Base-by-base conservation (phyloP, 257 asterid genomes). In the Orobanche coerulescens region DNA sequence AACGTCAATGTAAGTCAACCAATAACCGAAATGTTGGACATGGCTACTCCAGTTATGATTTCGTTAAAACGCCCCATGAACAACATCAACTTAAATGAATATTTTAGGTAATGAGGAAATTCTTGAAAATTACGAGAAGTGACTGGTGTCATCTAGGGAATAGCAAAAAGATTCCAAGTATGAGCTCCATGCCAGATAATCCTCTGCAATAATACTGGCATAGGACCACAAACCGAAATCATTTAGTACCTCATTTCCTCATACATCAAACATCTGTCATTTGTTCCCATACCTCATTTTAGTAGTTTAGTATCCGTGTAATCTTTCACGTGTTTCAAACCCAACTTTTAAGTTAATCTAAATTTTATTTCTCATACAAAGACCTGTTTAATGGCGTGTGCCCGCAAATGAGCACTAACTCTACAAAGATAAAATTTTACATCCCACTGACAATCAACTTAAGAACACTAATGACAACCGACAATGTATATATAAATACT, bases 371-470 rank as follows among this genome's bases (percentile, higher is more conserved):
- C 56, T 51, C 48, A 13, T 15, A 43, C 11, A 20, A 57, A 20
- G 18, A 49, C 23, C 19, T 14, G 43, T 28, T 30, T 23, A 30
- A 31, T 53, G 15, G 42, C n/a, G 6, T 42, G 10, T 39, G 18
- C 33, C 57, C 34, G 50, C 44, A n/a, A 61, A 54, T 67, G 31
- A 48, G 50, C 13, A 15, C 8, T n/a, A 52, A 23, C 23, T 50
- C 42, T 3, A 42, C 40, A 20, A 47, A 36, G 18, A 37, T n/a
- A 23, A 44, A 23, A 34, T 55, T 43, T 59, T 14, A 3, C 19
- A 28, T 4, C 62, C 43, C 36, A 46, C 34, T 16, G 48, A 9
- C 37, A 43, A 58, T 31, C 69, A 47, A 53, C 22, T 34, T 76
- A 9, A 56, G 20, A 33, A 34, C 25, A 54, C 26, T 5, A 13